Percentiles rank a stretch among this genome's conserved stretches.
Evolutionary conservation across 352 stramenopile genomes (phyloP).

Genomic region (Stephanocyclus meneghinianus): DNA sequence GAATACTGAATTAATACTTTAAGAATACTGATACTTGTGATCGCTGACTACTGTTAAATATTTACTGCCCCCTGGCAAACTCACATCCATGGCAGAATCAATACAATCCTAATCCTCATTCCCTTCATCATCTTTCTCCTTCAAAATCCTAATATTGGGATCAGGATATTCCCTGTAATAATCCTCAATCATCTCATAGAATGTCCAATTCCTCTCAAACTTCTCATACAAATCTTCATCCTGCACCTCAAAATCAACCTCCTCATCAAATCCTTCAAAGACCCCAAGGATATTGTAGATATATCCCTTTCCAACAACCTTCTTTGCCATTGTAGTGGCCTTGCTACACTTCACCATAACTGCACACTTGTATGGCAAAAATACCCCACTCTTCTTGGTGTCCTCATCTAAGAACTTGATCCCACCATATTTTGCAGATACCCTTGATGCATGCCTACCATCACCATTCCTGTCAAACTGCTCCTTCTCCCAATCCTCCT

Average conservation of each 20-base stretch:
- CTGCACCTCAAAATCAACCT: background rate
- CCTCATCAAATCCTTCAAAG: constrained; percentile 5
- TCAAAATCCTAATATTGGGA: background rate
- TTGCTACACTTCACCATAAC: background rate
- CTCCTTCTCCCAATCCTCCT: background rate
- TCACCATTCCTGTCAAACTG: background rate
- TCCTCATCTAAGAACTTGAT: background rate
- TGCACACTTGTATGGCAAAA: background rate
- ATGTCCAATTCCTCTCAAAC: background rate
- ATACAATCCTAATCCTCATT: too few relatives aligned
- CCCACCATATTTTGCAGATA: background rate
- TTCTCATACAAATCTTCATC: background rate
- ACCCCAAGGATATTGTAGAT: background rate
- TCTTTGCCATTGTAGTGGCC: background rate
- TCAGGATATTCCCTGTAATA: constrained; percentile 5
- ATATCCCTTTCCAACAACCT: background rate
- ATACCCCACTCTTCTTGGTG: background rate
- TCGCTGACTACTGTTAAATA: too few relatives aligned
- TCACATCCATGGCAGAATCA: too few relatives aligned
- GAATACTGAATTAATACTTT: too few relatives aligned
- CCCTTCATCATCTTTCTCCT: too few relatives aligned
- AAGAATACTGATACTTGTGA: too few relatives aligned
- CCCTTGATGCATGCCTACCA: background rate
- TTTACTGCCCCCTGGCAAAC: too few relatives aligned
- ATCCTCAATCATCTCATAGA: constrained; percentile 4